Base-by-base conservation (phyloP, 495 filamentous ascomycete species). In the Aspergillus affinis region DNA sequence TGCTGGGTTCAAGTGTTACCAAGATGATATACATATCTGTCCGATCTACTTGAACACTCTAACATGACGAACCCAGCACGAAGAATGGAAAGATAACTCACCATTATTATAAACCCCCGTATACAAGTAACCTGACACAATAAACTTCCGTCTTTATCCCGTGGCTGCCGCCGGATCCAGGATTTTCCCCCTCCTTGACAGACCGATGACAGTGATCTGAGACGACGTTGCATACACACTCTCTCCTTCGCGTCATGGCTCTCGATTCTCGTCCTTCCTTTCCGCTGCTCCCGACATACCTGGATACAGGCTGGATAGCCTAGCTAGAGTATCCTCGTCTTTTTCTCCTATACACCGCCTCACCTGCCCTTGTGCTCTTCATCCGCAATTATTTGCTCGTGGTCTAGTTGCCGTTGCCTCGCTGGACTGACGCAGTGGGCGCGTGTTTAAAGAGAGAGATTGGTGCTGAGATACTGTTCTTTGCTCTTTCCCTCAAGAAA, bases 171-270 rank as follows among this genome's bases (percentile, higher is more conserved):
- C n/a, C 49, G 46, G 29, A 49, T 45, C 54, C 54, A 48, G 9
- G 53, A 18, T 57, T 57, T 20, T 15, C 20, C 10, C 20, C 19
- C 41, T 48, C 20, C 13, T 17, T 57, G 20, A 27, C 29, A 47
- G 27, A 8, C n/a, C 55, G 32, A 21, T 3, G 45, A 23, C 47
- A 44, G 8, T 12, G 21, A 2, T 3, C 23, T 19, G 8, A 51
- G 19, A 49, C 55, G 36, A 57, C 32, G 58, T 68, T 59, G 58
- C 65, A 68, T 61, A 57, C 57, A 26, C 51, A 51, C 29, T 4
- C 48, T 50, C 48, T 68, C 41, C 54, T 59, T 29, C 58, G 65
- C 65, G 65, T 68, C 65, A 68, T 68, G 59, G 46, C 50, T 20
- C 55, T 61, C 57, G 29, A 47, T 47, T 65, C 60, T 36, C 49